Percentiles rank a stretch among this genome's conserved stretches.
These are phyloP conservation scores for Chytridium lagenaria DNA, from an alignment of 371 early-diverging fungal species.

Conservation along the genomic window DNA sequence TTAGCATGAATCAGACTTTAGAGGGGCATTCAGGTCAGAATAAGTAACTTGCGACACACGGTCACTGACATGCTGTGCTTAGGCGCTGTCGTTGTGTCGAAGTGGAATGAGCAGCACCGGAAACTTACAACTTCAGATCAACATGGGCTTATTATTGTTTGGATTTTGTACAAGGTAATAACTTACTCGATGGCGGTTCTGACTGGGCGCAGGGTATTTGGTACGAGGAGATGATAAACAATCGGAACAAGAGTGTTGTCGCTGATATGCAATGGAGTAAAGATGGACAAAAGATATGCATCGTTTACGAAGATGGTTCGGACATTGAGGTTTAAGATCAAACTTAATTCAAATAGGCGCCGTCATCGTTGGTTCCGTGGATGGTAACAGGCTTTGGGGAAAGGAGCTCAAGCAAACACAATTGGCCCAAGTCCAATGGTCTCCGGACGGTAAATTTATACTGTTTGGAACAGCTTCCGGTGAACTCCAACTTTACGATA, in stretches of 20 bases:
- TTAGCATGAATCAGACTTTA: constrained; percentile 65
- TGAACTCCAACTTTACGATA: constrained; percentile 58
- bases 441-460: constrained; percentile 59
- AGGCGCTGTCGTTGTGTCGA: constrained; percentile 56
- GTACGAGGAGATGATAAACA: constrained; percentile 68
- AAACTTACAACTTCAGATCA: constrained; percentile 64
- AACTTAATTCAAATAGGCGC: constrained; percentile 47
- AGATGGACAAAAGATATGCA: constrained; percentile 60
- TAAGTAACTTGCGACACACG: not conserved
- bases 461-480: constrained; percentile 56
- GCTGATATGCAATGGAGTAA: constrained; percentile 62
- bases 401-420: constrained; percentile 55
- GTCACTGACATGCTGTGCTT: not conserved
- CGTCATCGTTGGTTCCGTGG: constrained; percentile 68
- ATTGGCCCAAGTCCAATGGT: constrained; percentile 59
- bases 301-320: constrained; percentile 62
- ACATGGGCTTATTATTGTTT: constrained; percentile 64
- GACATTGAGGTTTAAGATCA: not conserved
- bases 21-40: constrained; percentile 58
- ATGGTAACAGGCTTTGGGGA: constrained; percentile 63
- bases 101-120: constrained; percentile 59
- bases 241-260: constrained; percentile 60
- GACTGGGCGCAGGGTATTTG: constrained; percentile 25
- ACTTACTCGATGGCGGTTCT: constrained; percentile 26
- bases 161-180: constrained; percentile 64